phyloP scores from a whole-genome alignment of 495 filamentous ascomycete genomes.

The Podospora bellae-mahoneyi region DNA sequence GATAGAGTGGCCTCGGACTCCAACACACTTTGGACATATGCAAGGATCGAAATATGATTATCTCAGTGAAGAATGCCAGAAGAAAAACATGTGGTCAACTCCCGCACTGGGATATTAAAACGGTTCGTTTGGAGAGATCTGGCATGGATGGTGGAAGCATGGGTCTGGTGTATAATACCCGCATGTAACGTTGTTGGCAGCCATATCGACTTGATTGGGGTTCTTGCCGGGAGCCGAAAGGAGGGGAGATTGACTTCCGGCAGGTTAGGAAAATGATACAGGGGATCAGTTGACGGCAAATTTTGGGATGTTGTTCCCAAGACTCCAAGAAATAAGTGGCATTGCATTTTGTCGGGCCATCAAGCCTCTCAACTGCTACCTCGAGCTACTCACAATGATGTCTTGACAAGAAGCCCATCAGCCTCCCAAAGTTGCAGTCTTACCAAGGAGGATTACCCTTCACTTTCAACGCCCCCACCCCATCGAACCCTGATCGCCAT shows the following conservation, averaged over 20 bases:
- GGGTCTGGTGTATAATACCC: conserved; percentile 11
- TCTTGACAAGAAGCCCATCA: no score
- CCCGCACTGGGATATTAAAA: background rate
- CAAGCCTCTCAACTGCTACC: no score
- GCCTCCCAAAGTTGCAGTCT: no score
- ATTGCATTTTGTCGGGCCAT: background rate
- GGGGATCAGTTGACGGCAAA: background rate
- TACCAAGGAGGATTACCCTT: no score
- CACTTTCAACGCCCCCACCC: background rate
- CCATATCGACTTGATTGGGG: background rate
- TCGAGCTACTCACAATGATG: no score
- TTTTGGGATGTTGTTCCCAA: background rate
- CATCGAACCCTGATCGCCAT: background rate
- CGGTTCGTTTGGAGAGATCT: background rate
- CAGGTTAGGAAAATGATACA: background rate
- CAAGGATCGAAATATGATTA: background rate
- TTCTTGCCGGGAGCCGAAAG: background rate
- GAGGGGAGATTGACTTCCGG: background rate
- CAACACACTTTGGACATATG: background rate
- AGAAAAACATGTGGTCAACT: background rate
- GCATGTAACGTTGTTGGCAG: conserved; percentile 6
- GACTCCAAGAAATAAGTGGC: background rate
- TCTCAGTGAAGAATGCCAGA: background rate
- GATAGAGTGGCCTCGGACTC: background rate
- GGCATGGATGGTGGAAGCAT: background rate